These are phyloP conservation scores for Tetraselmis chui DNA, from an alignment of 139 green algal genomes.

Conservation along the genomic window DNA sequence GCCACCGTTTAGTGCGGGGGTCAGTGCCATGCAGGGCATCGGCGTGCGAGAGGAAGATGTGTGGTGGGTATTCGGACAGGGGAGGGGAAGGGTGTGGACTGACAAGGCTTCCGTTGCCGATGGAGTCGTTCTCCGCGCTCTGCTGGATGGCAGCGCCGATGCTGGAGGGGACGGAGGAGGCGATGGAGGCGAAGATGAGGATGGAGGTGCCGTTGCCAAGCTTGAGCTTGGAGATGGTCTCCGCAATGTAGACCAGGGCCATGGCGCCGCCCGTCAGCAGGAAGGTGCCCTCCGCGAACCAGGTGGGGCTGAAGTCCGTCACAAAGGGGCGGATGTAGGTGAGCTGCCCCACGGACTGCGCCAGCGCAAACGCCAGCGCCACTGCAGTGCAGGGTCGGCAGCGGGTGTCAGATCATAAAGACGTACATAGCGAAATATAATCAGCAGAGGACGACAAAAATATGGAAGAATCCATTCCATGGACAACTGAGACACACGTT, in stretches of 20 bases:
- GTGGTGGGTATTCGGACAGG: background rate
- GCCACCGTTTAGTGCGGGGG: conserved; percentile 1
- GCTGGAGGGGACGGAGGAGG: conserved; percentile 73
- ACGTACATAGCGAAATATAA: background rate
- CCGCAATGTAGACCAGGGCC: conserved; percentile 73
- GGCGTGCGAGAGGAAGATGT: background rate
- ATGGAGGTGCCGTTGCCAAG: conserved; percentile 96
- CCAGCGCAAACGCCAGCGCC: conserved; percentile 81
- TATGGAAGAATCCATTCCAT: too few relatives aligned
- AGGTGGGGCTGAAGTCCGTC: conserved; percentile 70
- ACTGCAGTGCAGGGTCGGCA: conserved; percentile 1
- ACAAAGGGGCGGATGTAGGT: conserved; percentile 85
- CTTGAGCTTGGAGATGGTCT: conserved; percentile 92
- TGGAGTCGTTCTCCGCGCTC: background rate
- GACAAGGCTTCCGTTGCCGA: background rate
- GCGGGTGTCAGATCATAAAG: background rate
- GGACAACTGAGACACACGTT: too few relatives aligned
- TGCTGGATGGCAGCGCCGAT: conserved; percentile 59
- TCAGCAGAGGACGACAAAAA: too few relatives aligned
- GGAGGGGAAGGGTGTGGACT: background rate
- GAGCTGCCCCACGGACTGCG: conserved; percentile 83
- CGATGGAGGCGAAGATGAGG: conserved; percentile 97
- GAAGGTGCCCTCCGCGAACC: conserved; percentile 57
- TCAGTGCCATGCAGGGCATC: background rate
- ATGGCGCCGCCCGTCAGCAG: conserved; percentile 81